Percentiles rank a stretch among this genome's conserved stretches.
Conservation (phyloP, 176 grass and related monocot species). For the Paspalum vaginatum region DNA sequence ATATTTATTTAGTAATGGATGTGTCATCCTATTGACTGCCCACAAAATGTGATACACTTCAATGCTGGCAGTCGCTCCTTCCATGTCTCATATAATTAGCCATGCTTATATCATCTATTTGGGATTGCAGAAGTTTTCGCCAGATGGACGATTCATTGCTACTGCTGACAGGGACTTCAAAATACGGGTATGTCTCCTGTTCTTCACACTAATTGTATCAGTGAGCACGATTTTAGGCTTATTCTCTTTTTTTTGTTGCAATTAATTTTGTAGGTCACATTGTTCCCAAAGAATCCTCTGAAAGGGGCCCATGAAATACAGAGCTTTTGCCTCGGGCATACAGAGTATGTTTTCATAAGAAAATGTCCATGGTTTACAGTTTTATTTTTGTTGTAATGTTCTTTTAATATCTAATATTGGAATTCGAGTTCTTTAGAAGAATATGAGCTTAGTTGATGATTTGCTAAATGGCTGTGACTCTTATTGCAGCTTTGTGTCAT, state of each 20-base stretch:
- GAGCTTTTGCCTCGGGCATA: conserved; percentile 98
- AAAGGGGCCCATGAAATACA: conserved; percentile 88
- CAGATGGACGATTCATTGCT: conserved; percentile 83
- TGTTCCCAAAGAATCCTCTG: conserved; percentile 63
- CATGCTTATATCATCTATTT: conserved; percentile 21
- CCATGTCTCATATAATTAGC: background rate
- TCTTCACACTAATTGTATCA: conserved; percentile 23
- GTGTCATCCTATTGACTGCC: background rate
- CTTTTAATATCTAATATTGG: conserved; percentile 8
- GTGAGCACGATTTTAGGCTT: conserved; percentile 14
- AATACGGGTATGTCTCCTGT: conserved; percentile 72
- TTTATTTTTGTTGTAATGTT: conserved; percentile 25
- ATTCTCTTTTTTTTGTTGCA: conserved; percentile 14
- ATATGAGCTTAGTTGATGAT: conserved; percentile 8
- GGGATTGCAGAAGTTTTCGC: conserved; percentile 77
- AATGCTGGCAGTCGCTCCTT: background rate
- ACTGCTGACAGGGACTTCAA: conserved; percentile 94
- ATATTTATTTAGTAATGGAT: background rate
- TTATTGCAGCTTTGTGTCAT: conserved; percentile 80
- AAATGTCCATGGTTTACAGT: conserved; percentile 23
- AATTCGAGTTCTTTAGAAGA: conserved; percentile 1
- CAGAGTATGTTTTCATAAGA: conserved; percentile 59
- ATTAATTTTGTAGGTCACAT: conserved; percentile 67
- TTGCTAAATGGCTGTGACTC: conserved; percentile 2
- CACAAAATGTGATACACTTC: background rate